Base-by-base conservation (phyloP, 495 filamentous ascomycete species). In the Penicillium psychrofluorescens region DNA sequence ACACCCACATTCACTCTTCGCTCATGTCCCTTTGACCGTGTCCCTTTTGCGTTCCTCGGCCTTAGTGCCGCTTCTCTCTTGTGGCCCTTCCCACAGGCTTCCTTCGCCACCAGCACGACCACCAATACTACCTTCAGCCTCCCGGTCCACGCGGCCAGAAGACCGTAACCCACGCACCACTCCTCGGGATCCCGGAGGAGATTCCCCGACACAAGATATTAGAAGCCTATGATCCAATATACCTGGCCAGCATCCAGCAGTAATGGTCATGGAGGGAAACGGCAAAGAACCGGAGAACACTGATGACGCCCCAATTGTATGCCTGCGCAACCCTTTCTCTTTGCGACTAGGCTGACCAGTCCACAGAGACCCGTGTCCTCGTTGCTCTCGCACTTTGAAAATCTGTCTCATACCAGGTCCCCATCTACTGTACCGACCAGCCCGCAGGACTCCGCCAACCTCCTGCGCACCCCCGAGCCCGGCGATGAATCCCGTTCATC, bases 371-470 rank as follows among this genome's bases (percentile, higher is more conserved):
- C 92, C 0, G 92, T 98, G 22, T 98, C 92, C 35, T 95, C 91
- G 36, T 72, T 97, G 29, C 78, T 88, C 38, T 92, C 90, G 35
- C 85, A 91, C 59, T 98, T 98, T 57, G 92, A 98, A 72, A 85
- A 85, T 45, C 81, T 95, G 61, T 76, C 83, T 32, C 78, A 78
- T 50, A 56, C 70, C 41, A 78, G 59, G 40, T 54, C 60, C 8
- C 54, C 55, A 16, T 63, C 67, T 7, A 51, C 61, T 35, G 42
- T 44, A 6, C 40, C 58, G 1, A 52, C 46, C 67, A 55, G 50
- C 51, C 53, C 51, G 34, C 70, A 44, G 58, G 52, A 66, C 57
- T 49, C 59, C 56, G 37, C 57, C 59, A 53, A 43, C 54, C 46
- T 64, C 48, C 48, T 58, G 59, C 62, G 44, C 61, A 52, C 62